Evolutionary conservation across 225 moss, liverwort and hornwort genomes (phyloP).

Genomic region (Neckera pumila): DNA sequence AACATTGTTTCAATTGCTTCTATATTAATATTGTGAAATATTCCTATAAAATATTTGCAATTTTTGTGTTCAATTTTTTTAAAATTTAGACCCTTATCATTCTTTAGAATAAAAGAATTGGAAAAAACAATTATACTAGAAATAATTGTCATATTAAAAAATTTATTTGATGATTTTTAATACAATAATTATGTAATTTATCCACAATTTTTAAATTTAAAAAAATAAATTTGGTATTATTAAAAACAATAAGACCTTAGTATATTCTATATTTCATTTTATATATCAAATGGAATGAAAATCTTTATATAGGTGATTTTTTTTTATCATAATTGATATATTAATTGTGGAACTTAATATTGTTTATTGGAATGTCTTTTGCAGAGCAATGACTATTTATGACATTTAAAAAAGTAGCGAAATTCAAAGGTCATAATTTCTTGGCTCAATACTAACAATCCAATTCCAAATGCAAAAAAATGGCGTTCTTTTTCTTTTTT

Average conservation of each 20-base stretch:
- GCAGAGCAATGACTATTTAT: not conserved
- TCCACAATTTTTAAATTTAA: fast-evolving
- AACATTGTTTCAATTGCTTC: not conserved
- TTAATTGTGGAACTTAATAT: not conserved
- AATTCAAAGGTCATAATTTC: too few relatives aligned
- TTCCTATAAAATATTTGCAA: fast-evolving
- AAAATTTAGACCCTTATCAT: not conserved
- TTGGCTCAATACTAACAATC: not conserved
- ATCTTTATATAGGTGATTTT: too few relatives aligned
- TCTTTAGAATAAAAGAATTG: fast-evolving
- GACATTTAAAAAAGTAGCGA: not conserved
- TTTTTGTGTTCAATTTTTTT: not conserved
- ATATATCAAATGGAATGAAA: too few relatives aligned
- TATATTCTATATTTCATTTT: not conserved
- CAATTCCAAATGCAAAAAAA: not conserved
- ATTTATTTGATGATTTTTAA: too few relatives aligned
- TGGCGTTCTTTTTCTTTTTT: not conserved
- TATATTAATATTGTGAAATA: not conserved
- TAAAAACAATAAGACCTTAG: not conserved
- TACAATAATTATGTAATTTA: not conserved
- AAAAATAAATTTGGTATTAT: not conserved
- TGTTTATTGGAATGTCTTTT: not conserved
- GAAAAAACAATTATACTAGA: too few relatives aligned
- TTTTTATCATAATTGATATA: too few relatives aligned
- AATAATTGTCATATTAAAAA: too few relatives aligned